Base-by-base conservation (phyloP, 345 rosid species). In the Ricinus communis region DNA sequence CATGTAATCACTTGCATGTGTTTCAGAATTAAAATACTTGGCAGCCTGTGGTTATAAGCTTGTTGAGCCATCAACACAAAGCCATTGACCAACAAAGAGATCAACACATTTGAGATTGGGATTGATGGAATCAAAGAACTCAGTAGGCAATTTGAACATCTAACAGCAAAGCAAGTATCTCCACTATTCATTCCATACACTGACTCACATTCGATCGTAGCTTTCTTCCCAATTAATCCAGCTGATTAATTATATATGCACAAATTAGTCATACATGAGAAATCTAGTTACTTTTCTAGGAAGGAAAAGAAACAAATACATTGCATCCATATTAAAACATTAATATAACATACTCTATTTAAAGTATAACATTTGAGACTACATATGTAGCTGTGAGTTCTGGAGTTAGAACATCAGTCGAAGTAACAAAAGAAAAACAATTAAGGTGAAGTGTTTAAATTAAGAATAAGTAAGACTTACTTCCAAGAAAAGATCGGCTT, bases 71-170 rank as follows among this genome's bases (percentile, higher is more conserved):
- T 21, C 62, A 40, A 79, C 71, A 31, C 86, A 81, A 8, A 85
- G 63, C 82, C 85, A 83, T 52, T 81, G 85, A 19, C 84, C 84
- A n/a, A 75, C 51, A 45, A 81, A 81, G 61, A 79, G 70, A 0
- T 40, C n/a, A 5, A n/a, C 0, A 5, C 85, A 81, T 1, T 73
- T 45, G 71, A 83, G 63, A 28, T 83, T 85, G 8, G 80, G 84
- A 78, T 85, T 81, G 54, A 79, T 49, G 6, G 61, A 49, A 2
- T 11, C 18, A 5, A 74, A 76, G 40, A 62, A 5, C 0, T 56
- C 15, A 5, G 69, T 8, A 0, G 64, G 33, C 59, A 76, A 15
- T 8, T 49, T 25, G 68, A 65, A 76, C 30, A 2, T 0, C 62
- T 0, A n/a, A 74, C 18, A 16, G 24, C 18, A 13, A 8, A 49